Percentiles rank a stretch among this genome's conserved stretches.
Evolutionary conservation across 768 basidiomycete species (phyloP).

Genomic region (Pleurotus tuber-regium): DNA sequence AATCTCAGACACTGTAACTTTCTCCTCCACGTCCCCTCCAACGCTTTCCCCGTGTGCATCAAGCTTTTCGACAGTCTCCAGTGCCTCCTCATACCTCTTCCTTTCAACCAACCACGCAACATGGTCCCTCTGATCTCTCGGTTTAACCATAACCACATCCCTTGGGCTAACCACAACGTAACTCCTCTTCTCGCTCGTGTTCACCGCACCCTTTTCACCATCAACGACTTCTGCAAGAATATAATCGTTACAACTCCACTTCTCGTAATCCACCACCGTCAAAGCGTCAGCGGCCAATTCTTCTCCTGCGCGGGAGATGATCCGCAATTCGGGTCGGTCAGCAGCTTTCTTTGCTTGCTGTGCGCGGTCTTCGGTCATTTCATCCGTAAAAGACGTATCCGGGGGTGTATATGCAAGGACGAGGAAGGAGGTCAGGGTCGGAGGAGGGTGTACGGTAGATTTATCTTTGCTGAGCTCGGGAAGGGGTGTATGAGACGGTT

Average conservation of each 20-base stretch:
- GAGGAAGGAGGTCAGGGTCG: conserved; percentile 67
- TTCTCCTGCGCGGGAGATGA: conserved; percentile 86
- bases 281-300: conserved; percentile 86
- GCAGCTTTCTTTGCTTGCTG: conserved; percentile 82
- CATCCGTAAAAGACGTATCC: conserved; percentile 63
- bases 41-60: conserved; percentile 33
- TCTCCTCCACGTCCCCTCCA: conserved; percentile 25
- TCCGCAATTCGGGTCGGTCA: conserved; percentile 90
- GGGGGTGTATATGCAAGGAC: conserved; percentile 86
- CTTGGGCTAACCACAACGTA: conserved; percentile 87
- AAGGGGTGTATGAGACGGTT: conserved; percentile 18
- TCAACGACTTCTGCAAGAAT: conserved; percentile 54
- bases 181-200: conserved; percentile 39
- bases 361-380: conserved; percentile 68
- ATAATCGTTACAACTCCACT: conserved; percentile 94
- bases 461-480: conserved; percentile 12
- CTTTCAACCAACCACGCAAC: conserved; percentile 90
- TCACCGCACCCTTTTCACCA: conserved; percentile 25
- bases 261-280: conserved; percentile 71
- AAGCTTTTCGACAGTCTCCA: conserved; percentile 74
- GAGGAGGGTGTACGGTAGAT: conserved; percentile 14
- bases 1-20: conserved; percentile 62
- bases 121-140: conserved; percentile 87
- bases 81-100: conserved; percentile 84
- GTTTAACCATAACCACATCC: conserved; percentile 84